phyloP scores from a whole-genome alignment of 805 yeast species.

The Saccharomycopsis sp. region DNA sequence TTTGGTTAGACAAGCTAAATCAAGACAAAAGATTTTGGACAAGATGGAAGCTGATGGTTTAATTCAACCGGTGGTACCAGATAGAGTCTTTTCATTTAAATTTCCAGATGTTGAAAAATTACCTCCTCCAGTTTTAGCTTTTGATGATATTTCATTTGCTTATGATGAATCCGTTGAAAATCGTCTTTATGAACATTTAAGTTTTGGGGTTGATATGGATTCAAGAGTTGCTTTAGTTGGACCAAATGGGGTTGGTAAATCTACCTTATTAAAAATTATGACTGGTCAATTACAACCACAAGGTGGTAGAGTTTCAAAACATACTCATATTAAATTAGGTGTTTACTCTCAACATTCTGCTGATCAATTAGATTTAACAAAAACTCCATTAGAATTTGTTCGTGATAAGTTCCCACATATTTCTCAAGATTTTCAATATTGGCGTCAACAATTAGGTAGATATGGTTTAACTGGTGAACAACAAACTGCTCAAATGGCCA shows the following conservation, averaged over 20 bases:
- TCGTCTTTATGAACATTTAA: constrained; percentile 80
- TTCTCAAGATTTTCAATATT: constrained; percentile 97
- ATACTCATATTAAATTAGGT: constrained; percentile 95
- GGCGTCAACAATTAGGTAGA: constrained; percentile 97
- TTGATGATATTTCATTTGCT: constrained; percentile 88
- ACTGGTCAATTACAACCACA: constrained; percentile 89
- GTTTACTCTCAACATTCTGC: constrained; percentile 99
- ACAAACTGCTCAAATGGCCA: constrained; percentile 97
- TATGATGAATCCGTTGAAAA: constrained; percentile 78
- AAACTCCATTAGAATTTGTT: constrained; percentile 92
- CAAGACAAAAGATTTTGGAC: constrained; percentile 97
- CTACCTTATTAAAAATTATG: constrained; percentile 91
- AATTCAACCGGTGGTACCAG: constrained; percentile 85
- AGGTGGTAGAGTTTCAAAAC: constrained; percentile 91
- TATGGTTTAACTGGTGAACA: constrained; percentile 98
- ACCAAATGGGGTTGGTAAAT: constrained; percentile 98
- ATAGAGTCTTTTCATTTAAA: constrained; percentile 86
- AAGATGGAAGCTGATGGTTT: constrained; percentile 99
- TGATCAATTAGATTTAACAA: constrained; percentile 93
- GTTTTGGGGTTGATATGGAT: constrained; percentile 99
- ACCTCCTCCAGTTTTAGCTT: constrained; percentile 97
- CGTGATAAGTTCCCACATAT: constrained; percentile 84
- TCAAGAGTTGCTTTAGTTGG: constrained; percentile 97
- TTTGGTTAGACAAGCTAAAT: constrained; percentile 96
- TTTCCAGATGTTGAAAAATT: constrained; percentile 73